phyloP scores from a whole-genome alignment of 768 basidiomycete species.

The Leccinum fibrillosum region DNA sequence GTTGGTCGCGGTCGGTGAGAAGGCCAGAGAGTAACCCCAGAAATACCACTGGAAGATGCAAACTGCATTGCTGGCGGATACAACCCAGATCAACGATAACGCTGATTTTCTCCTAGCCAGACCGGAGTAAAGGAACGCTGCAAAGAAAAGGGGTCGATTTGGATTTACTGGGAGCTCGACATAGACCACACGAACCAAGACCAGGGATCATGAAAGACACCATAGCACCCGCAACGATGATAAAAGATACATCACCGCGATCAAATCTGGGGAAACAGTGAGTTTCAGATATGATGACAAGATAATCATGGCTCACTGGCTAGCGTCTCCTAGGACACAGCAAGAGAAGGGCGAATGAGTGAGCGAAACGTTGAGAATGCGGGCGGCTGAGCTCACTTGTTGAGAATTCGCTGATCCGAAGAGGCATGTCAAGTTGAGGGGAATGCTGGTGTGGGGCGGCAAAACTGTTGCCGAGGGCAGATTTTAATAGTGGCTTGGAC shows the following conservation, averaged over 20 bases:
- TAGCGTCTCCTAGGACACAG: slow-evolving; percentile 17
- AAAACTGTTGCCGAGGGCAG: not conserved
- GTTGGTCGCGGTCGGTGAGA: slow-evolving; percentile 72
- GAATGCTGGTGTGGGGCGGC: not conserved
- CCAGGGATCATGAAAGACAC: slow-evolving; percentile 79
- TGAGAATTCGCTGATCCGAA: not conserved
- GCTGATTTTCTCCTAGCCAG: slow-evolving; percentile 68
- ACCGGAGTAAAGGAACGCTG: slow-evolving; percentile 74
- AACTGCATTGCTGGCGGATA: slow-evolving; percentile 68
- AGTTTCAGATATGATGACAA: not conserved
- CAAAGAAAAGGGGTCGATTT: not conserved
- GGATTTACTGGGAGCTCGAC: not conserved
- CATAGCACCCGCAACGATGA: slow-evolving; percentile 64
- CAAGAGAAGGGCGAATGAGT: slow-evolving; percentile 6
- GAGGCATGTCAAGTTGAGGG: not conserved
- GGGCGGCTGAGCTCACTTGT: not conserved
- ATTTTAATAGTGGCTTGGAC: not conserved
- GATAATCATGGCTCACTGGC: slow-evolving; percentile 25
- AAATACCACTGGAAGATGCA: slow-evolving; percentile 81
- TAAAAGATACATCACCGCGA: slow-evolving; percentile 69
- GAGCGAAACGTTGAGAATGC: slow-evolving; percentile 3
- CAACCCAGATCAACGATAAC: slow-evolving; percentile 70
- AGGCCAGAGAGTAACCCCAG: slow-evolving; percentile 83
- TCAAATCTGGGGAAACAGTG: slow-evolving; percentile 48
- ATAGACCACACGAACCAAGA: slow-evolving; percentile 43